Conservation (phyloP, 2,329 filamentous ascomycete genomes). For the Hymenoscyphus fructigenus region DNA sequence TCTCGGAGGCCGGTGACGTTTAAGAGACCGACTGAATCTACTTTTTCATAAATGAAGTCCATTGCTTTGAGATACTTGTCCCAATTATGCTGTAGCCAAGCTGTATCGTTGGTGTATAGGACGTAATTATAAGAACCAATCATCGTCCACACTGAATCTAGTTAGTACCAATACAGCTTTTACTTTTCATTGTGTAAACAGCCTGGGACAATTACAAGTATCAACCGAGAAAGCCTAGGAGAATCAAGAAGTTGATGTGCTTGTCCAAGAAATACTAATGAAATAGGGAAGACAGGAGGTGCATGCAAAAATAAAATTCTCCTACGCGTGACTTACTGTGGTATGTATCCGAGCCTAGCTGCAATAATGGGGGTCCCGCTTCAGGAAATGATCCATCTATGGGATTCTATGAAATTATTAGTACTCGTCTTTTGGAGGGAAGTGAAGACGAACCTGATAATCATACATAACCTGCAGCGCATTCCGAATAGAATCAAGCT, state of each 20-base stretch:
- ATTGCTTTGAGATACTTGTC: constrained; percentile 49
- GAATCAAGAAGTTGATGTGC: too few relatives aligned
- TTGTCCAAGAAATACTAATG: too few relatives aligned
- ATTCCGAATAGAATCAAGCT: constrained; percentile 50
- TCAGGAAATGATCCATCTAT: constrained; percentile 30
- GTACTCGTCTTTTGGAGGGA: background rate
- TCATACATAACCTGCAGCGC: constrained; percentile 39
- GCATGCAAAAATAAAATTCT: too few relatives aligned
- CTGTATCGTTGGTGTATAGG: constrained; percentile 53
- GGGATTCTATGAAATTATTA: constrained; percentile 17
- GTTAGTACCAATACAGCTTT: too few relatives aligned
- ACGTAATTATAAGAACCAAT: constrained; percentile 60
- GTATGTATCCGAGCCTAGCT: constrained; percentile 48
- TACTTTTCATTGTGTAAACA: too few relatives aligned
- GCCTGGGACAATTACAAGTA: too few relatives aligned
- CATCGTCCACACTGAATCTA: constrained; percentile 49
- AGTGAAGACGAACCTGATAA: constrained; percentile 46
- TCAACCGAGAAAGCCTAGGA: too few relatives aligned
- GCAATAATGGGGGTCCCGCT: constrained; percentile 29
- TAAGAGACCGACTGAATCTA: constrained; percentile 36
- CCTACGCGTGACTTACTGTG: constrained; percentile 38
- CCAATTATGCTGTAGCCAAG: constrained; percentile 50
- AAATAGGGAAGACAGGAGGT: too few relatives aligned
- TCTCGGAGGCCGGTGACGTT: constrained; percentile 31
- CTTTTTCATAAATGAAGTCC: constrained; percentile 44